Base-by-base conservation (phyloP, 129 eudicot species). In the Sambucus nigra region DNA sequence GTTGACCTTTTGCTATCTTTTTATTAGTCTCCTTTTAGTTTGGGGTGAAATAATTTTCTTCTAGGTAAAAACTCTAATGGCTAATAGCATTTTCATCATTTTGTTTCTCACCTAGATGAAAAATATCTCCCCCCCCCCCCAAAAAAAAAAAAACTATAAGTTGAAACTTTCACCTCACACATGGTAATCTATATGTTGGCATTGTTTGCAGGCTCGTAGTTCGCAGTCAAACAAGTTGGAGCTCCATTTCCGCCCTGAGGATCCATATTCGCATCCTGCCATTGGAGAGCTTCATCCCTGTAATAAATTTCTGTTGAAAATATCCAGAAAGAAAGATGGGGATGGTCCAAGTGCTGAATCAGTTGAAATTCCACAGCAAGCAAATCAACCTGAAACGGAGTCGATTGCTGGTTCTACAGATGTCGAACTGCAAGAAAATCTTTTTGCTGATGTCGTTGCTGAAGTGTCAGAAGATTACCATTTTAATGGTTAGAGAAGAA, bases 161-260 rank as follows among this genome's bases (percentile, higher is more conserved):
- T 31, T 31, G 38, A 31, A 3, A 31, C 38, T 7, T 35, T 35
- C 3, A 7, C 13, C 12, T 12, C 8, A 35, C 8, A 35, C 13
- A 14, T 14, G 16, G n/a, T 57, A 17, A 7, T 35, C 22, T 11
- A 3, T 29, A 14, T 5, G 22, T 40, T 55, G 55, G 58, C 20
- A 23, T 78, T 38, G 0, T 61, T n/a, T 77, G 69, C 79, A 88
- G 97, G 97, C 73, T 61, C 86, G 95, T 27, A 65, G 69, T 42
- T 71, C 70, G 25, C 52, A 76, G 63, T 65, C 77, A 56, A 79
- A 76, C 73, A 79, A 67, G 50, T 55, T 91, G 64, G 94, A 91
- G 73, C 88, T 91, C 38, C 81, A 45, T 67, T 91, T 85, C 67
- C 98, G 95, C 31, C 98, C 98, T 11, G 98, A 85, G 72, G 98